Percentiles rank a stretch among this genome's conserved stretches.
These are phyloP conservation scores for Trichoderma sp. DNA, from an alignment of 2,329 filamentous ascomycete genomes.

Conservation along the genomic window DNA sequence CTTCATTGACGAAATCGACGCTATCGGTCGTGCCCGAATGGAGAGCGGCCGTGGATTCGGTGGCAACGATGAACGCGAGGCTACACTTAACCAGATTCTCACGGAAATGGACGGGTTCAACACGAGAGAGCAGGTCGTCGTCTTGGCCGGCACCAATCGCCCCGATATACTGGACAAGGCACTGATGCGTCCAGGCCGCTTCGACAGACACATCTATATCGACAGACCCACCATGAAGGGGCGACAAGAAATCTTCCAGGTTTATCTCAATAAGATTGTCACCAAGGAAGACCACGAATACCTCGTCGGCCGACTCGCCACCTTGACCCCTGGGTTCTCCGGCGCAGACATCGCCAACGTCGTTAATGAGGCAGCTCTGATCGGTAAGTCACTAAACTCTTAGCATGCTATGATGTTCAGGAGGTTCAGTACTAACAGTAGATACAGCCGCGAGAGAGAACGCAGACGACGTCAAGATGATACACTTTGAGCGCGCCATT, in stretches of 20 bases:
- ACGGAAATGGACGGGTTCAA: constrained; percentile 99
- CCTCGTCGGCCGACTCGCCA: constrained; percentile 81
- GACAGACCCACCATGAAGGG: constrained; percentile 96
- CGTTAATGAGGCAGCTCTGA: constrained; percentile 93
- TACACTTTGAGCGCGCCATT: constrained; percentile 94
- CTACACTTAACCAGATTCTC: constrained; percentile 94
- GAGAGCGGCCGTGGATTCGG: constrained; percentile 71
- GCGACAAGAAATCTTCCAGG: constrained; percentile 90
- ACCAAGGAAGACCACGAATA: constrained; percentile 87
- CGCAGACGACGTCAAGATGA: constrained; percentile 78
- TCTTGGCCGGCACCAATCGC: constrained; percentile 93
- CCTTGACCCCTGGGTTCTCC: constrained; percentile 92
- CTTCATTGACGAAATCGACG: constrained; percentile 99
- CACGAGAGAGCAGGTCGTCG: constrained; percentile 91
- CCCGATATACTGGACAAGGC: constrained; percentile 93
- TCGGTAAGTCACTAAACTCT: constrained; percentile 56
- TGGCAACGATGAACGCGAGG: constrained; percentile 95
- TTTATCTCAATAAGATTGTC: constrained; percentile 91
- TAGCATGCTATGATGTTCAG: not conserved
- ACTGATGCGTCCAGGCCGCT: constrained; percentile 92
- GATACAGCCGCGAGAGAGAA: constrained; percentile 73
- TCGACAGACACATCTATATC: constrained; percentile 94
- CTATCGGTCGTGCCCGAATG: constrained; percentile 84
- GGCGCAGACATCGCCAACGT: constrained; percentile 98
- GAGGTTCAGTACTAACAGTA: constrained; percentile 21